Conservation (phyloP, 2,329 filamentous ascomycete species). For the Talaromyces sp. region DNA sequence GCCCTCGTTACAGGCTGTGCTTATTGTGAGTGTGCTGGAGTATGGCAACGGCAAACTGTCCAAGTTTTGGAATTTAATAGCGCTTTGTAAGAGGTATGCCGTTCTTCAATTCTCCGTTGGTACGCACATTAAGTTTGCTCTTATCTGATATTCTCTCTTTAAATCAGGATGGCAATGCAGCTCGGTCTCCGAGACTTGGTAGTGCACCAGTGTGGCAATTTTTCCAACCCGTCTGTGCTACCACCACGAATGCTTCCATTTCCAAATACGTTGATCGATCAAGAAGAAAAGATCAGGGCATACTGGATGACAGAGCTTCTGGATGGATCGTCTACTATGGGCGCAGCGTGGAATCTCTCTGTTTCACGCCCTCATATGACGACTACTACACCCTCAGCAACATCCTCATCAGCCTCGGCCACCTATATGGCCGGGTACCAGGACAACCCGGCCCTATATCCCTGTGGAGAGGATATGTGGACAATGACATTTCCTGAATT, state of each 20-base stretch:
- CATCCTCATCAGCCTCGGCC: background rate
- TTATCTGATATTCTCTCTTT: background rate
- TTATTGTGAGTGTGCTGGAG: constrained; percentile 25
- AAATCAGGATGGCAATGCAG: constrained; percentile 22
- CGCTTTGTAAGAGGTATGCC: constrained; percentile 24
- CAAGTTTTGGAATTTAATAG: constrained; percentile 29
- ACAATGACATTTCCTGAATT: background rate
- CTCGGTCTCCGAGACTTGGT: constrained; percentile 25
- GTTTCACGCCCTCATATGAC: constrained; percentile 1
- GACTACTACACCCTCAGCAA: background rate
- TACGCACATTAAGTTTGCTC: background rate
- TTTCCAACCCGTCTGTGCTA: constrained; percentile 21
- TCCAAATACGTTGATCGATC: constrained; percentile 25
- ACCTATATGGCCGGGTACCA: background rate
- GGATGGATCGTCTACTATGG: constrained; percentile 28
- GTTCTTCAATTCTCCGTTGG: background rate
- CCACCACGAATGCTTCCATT: constrained; percentile 20
- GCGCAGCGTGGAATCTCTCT: constrained; percentile 22
- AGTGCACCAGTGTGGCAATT: constrained; percentile 22
- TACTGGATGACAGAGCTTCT: constrained; percentile 35
- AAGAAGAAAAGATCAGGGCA: constrained; percentile 30
- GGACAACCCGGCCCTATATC: background rate
- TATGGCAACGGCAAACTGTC: constrained; percentile 25
- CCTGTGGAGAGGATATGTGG: constrained; percentile 9
- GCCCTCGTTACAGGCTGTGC: constrained; percentile 25